Evolutionary conservation across 2,329 filamentous ascomycete species (phyloP), one percentile per base, ranked within the genome.

Genomic region (Aspergillus costaricaensis): DNA sequence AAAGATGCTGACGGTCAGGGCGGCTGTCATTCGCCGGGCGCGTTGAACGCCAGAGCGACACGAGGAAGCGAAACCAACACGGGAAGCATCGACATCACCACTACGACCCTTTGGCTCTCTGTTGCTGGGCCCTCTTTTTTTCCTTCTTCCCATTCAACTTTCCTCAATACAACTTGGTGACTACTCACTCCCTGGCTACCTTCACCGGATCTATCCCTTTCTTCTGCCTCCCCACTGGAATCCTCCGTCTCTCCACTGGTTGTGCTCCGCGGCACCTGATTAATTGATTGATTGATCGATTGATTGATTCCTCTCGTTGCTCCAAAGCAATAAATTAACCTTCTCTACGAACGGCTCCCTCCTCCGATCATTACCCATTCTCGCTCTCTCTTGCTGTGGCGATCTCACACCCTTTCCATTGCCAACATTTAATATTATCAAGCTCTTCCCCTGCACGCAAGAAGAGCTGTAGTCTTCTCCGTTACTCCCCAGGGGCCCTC

Each of bases 11-110:
- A 55, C 53, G 53, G 53, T 32, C 53, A 23, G 39, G 53, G 53
- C 39, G 53, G 43, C 43, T 55, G 53, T 55, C 53, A 55, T 55
- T 55, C 53, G 53, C 53, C 53, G 53, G 53, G 53, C 53, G 53
- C 47, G 47, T 50, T 50, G 47, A 50, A 50, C 47, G 47, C 47
- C 47, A 50, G 47, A 50, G 47, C 57, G 52, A 53, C 48, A 59
- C 57, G 57, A 52, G 57, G 57, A 32, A 59, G 52, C 36, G 48
- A 58, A 52, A 58, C 47, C 38, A 53, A 52, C 39, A 44, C 48
- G 52, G 52, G 52, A 55, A 51, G 52, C 43, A 55, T 60, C 55
- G 41, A 55, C 59, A 55, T 61, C 59, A 53, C 55, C 59, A 52
- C 55, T 52, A 32, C 23, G 51, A 27, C 51, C 32, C 32, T 36